phyloP scores from a whole-genome alignment of 352 stramenopile species.

The Thraustotheca clavata region DNA sequence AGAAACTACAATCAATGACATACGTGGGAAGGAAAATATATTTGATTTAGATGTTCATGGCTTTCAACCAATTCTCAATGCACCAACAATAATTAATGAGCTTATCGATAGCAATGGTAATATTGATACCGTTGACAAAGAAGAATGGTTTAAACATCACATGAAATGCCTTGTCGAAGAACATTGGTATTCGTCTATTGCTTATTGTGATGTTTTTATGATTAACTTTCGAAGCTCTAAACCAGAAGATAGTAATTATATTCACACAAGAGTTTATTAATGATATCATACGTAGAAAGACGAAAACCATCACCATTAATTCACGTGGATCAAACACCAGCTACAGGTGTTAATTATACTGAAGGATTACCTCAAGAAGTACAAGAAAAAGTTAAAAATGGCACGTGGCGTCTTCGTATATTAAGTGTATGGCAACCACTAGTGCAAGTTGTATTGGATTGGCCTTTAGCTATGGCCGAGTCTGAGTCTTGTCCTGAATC shows the following conservation, averaged over 20 bases:
- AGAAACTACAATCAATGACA: background rate
- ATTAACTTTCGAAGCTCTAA: conserved; percentile 8
- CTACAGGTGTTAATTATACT: background rate
- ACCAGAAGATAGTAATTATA: background rate
- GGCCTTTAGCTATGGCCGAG: conserved; percentile 12
- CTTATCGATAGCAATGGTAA: conserved; percentile 7
- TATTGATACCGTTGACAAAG: background rate
- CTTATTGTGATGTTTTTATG: background rate
- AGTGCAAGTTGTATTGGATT: background rate
- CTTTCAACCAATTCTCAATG: background rate
- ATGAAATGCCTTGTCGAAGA: conserved; percentile 1
- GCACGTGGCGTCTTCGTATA: background rate
- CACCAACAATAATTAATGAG: background rate
- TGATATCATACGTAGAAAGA: background rate
- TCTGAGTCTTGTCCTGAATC: background rate
- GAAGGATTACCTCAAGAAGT: background rate
- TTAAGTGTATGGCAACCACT: conserved; percentile 18
- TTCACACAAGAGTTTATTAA: background rate
- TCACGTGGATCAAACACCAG: conserved; percentile 15
- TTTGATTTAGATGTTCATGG: conserved; percentile 10
- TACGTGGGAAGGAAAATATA: background rate
- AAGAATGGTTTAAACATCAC: background rate
- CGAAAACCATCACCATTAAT: conserved; percentile 11
- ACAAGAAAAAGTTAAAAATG: background rate
- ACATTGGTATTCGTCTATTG: background rate